phyloP scores from a whole-genome alignment of 1,284 basidiomycete species.

The Sporisorium graminicola region DNA sequence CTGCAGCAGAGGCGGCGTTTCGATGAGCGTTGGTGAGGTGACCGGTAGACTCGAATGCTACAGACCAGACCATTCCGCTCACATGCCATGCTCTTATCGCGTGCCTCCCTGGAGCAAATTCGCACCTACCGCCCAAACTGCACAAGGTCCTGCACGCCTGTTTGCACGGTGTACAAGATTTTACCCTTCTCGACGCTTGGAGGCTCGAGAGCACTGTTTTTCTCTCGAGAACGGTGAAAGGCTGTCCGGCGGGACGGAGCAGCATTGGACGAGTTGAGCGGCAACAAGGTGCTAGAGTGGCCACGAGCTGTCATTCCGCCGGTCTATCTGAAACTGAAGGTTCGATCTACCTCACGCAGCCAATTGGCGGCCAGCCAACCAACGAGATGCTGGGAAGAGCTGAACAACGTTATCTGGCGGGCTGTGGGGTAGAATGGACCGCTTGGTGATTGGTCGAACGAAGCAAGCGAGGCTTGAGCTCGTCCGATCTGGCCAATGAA shows the following conservation, averaged over 20 bases:
- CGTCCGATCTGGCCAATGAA: not conserved
- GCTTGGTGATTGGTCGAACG: constrained; percentile 4
- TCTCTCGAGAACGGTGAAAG: not conserved
- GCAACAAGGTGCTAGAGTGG: not conserved
- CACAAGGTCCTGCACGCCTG: not conserved
- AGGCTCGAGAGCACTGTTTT: not conserved
- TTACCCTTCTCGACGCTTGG: too few species aligned
- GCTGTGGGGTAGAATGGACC: not conserved
- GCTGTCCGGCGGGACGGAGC: not conserved
- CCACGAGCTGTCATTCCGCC: not conserved
- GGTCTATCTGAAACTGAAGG: constrained; percentile 2
- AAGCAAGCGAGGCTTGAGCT: not conserved
- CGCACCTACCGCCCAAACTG: not conserved
- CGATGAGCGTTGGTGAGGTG: not conserved
- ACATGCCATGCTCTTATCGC: not conserved
- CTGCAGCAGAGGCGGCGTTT: constrained; percentile 3
- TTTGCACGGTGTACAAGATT: not conserved
- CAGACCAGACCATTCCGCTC: not conserved
- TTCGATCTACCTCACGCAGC: not conserved
- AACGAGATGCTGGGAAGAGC: not conserved
- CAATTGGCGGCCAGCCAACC: not conserved
- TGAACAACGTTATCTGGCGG: not conserved
- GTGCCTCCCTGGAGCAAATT: not conserved
- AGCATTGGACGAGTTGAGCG: not conserved
- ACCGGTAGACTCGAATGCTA: not conserved